phyloP scores from a whole-genome alignment of 805 yeast species.

The Barnettozyma wickerhamii region DNA sequence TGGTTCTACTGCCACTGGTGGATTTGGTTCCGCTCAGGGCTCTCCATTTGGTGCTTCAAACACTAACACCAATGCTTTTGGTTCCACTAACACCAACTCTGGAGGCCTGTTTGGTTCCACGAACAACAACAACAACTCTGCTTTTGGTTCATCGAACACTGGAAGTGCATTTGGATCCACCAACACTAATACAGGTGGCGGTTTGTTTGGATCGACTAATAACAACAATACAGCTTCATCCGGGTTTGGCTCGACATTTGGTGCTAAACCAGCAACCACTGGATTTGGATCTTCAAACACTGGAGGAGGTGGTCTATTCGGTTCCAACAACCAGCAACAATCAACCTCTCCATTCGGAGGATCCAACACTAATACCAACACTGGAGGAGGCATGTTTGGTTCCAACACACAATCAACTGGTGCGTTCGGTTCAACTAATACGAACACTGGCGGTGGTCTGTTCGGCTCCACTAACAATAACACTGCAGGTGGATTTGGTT shows the following conservation, averaged over 20 bases:
- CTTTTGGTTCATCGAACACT: conserved; percentile 11
- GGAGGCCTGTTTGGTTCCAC: conserved; percentile 34
- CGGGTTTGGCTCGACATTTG: conserved; percentile 27
- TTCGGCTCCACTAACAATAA: conserved; percentile 33
- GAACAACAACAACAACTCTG: conserved; percentile 18
- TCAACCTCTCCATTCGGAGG: conserved; percentile 22
- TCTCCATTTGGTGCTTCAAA: conserved; percentile 35
- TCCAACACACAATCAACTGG: conserved; percentile 22
- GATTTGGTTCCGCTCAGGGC: conserved; percentile 28
- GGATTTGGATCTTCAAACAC: conserved; percentile 28
- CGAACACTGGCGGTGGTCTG: conserved; percentile 29
- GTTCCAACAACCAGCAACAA: conserved; percentile 16
- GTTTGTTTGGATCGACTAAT: conserved; percentile 28
- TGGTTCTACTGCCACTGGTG: conserved; percentile 21
- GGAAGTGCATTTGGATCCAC: conserved; percentile 31
- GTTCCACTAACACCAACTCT: conserved; percentile 20
- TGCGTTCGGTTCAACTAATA: conserved; percentile 27
- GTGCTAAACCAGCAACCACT: conserved; percentile 17
- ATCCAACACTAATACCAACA: conserved; percentile 8
- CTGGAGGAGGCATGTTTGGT: conserved; percentile 26
- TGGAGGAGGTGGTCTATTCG: conserved; percentile 30
- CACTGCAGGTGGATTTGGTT: conserved; percentile 40
- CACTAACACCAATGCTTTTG: conserved; percentile 28
- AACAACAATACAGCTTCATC: conserved; percentile 22
- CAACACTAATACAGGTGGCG: conserved; percentile 19